Evolutionary conservation across 331 rosid genomes (phyloP), one percentile per base, ranked within the genome.

Genomic region (Saraca asoca): DNA sequence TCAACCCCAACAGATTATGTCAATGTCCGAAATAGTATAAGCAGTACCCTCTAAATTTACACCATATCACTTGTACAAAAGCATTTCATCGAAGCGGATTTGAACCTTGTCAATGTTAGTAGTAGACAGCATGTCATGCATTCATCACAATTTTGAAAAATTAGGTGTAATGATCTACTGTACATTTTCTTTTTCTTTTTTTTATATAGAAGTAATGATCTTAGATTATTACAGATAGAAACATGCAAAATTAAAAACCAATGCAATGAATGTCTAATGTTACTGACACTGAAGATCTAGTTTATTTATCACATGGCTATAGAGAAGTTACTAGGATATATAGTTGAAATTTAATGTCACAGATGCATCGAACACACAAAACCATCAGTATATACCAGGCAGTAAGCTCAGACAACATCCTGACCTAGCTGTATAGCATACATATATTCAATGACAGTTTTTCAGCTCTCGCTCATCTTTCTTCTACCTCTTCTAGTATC

Each of bases 1-100:
- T 12, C 64, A 78, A 14, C 56, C 3, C 12, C 61, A 20, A 54
- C 37, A 61, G 5, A 64, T 43, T 56, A 71, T 60, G 60, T 71
- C 51, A 64, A 61, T 58, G 58, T 42, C 6, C 12, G 71, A 46
- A 29, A 12, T 41, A 54, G 41, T 64, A 70, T 17, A 52, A 66
- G 12, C 33, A 67, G 50, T 45, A 46, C 43, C 64, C 54, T 42
- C 29, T 68, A 17, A 51, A 54, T 41, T 57, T 16, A 56, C 37
- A 56, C 13, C 49, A 62, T 58, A 41, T 14, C 29, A 12, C 12
- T 38, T 16, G 37, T 12, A 17, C 42, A 51, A 24, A 69, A 57
- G 34, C 19, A 56, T 20, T 5, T 43, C 49, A 43, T 43, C 13
- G 11, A 48, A 57, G 41, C 41, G 8, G 41, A 37, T 37, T 9